These are phyloP conservation scores for Aaosphaeria arxii DNA, from an alignment of 2,329 filamentous ascomycete species.

Conservation along the genomic window DNA sequence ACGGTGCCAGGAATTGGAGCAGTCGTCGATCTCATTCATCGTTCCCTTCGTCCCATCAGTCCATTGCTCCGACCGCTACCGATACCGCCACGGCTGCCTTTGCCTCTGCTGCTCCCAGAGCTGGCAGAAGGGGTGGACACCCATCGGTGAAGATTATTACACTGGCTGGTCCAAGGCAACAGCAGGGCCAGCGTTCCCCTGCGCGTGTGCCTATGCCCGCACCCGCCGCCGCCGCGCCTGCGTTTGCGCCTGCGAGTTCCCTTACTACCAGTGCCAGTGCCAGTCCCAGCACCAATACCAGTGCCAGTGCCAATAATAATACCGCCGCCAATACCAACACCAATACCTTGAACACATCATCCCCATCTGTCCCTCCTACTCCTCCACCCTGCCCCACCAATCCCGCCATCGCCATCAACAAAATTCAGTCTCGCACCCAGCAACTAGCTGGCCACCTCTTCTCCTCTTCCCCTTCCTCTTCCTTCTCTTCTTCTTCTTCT, in stretches of 20 bases:
- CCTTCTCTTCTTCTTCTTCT: neutral
- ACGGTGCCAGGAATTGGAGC: neutral
- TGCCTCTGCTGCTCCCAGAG: no score
- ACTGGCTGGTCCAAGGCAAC: slow-evolving; percentile 36
- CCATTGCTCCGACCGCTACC: slow-evolving; percentile 14
- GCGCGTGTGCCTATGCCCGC: slow-evolving; percentile 1
- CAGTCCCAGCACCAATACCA: no score
- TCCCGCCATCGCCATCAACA: slow-evolving; percentile 28
- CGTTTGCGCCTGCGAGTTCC: no score
- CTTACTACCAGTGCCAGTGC: no score
- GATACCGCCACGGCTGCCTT: no score
- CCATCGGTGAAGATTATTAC: slow-evolving; percentile 36
- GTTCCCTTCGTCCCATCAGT: slow-evolving; percentile 23
- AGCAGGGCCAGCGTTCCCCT: slow-evolving; percentile 20
- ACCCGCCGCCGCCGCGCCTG: no score
- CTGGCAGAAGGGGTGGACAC: slow-evolving; percentile 14
- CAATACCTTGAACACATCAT: no score
- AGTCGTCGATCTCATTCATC: slow-evolving; percentile 7
- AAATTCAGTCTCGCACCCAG: slow-evolving; percentile 39
- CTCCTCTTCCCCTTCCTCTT: slow-evolving; percentile 2
- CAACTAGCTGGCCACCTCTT: slow-evolving; percentile 41
- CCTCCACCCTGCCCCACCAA: slow-evolving; percentile 30
- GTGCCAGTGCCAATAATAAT: no score
- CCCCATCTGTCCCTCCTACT: no score
- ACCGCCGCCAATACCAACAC: no score